phyloP scores from a whole-genome alignment of 2,329 filamentous ascomycete species.

The Apiospora saccharicola region DNA sequence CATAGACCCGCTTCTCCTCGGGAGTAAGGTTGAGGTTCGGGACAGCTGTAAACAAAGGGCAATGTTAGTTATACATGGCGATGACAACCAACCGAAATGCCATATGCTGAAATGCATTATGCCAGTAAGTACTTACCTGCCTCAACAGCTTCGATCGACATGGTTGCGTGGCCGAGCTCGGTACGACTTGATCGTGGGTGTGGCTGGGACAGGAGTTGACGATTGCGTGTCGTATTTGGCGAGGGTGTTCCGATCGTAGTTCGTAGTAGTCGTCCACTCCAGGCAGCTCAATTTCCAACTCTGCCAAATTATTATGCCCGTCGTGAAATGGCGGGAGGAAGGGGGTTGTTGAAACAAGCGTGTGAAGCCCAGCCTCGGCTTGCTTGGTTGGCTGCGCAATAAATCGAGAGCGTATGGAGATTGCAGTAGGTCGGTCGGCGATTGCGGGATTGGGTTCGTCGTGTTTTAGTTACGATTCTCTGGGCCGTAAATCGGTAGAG shows the following conservation, averaged over 20 bases:
- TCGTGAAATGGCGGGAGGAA: background rate
- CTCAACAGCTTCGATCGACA: constrained; percentile 23
- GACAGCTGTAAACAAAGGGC: constrained; percentile 48
- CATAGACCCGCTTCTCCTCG: constrained; percentile 94
- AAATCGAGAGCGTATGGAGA: background rate
- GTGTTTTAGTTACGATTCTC: background rate
- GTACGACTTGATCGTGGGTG: background rate
- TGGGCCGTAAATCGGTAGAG: background rate
- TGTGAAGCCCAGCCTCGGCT: constrained; percentile 18
- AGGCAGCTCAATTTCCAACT: constrained; percentile 4
- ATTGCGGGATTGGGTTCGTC: background rate
- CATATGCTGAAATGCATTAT: background rate
- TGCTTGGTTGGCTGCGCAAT: constrained; percentile 18
- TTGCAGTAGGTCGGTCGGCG: constrained; percentile 13
- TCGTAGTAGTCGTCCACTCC: background rate
- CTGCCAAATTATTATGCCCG: background rate
- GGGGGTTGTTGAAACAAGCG: constrained; percentile 10
- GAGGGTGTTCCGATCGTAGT: background rate
- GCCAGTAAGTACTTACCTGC: constrained; percentile 19
- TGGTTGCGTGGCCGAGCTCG: constrained; percentile 24
- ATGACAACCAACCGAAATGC: background rate
- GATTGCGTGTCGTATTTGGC: background rate
- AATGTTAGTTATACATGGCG: background rate
- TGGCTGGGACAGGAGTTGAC: background rate
- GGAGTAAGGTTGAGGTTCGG: constrained; percentile 84